These are phyloP conservation scores for Fimicolochytrium jonesii DNA, from an alignment of 192 early-diverging fungal species.

Conservation along the genomic window DNA sequence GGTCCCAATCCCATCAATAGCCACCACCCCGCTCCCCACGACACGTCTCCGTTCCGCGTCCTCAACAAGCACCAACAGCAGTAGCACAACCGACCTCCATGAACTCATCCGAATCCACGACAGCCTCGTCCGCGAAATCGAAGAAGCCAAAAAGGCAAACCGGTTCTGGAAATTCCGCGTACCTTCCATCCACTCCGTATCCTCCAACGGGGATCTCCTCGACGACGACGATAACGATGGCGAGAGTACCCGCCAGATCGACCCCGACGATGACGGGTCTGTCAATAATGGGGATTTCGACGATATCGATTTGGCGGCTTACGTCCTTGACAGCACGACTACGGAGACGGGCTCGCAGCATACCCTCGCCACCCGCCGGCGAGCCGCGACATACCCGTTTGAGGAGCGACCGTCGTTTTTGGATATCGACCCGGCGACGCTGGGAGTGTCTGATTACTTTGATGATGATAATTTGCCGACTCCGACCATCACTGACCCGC, in stretches of 20 bases:
- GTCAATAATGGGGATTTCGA: neutral
- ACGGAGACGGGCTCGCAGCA: neutral
- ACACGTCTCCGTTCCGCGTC: neutral
- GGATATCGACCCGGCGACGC: no score
- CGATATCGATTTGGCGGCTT: neutral
- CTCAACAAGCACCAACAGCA: neutral
- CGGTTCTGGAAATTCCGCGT: no score
- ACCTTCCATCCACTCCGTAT: neutral
- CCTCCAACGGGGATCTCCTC: neutral
- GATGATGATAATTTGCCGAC: no score
- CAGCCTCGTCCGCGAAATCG: neutral
- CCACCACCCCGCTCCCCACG: neutral
- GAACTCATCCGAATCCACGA: conserved; percentile 3
- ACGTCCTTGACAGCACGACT: neutral
- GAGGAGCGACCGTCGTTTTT: no score
- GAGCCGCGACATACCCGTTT: neutral
- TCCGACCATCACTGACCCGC: no score
- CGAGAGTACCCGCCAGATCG: neutral
- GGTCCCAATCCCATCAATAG: neutral
- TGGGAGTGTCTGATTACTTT: no score
- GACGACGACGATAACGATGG: neutral
- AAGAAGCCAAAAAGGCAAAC: neutral
- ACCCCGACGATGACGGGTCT: neutral
- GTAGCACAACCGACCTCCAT: neutral
- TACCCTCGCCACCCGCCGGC: no score